Evolutionary conservation across 768 basidiomycete species (phyloP).

Genomic region (Chalciporus piperatus): DNA sequence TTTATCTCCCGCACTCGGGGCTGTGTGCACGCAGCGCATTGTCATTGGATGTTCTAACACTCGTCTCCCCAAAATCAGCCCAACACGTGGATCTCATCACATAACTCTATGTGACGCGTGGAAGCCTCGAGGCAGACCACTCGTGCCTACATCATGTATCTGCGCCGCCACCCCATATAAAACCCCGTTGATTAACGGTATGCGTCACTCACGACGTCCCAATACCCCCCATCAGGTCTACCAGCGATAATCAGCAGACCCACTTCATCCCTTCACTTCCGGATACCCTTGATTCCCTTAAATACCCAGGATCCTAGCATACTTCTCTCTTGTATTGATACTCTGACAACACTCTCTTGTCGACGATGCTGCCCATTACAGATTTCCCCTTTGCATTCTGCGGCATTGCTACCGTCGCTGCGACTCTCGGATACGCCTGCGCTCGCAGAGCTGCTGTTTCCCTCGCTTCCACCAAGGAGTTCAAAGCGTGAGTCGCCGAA

Average conservation of each 20-base stretch:
- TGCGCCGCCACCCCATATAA: slow-evolving; percentile 27
- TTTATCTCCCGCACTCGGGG: slow-evolving; percentile 12
- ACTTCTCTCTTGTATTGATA: slow-evolving; percentile 10
- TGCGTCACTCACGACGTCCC: slow-evolving; percentile 11
- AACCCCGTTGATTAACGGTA: slow-evolving; percentile 27
- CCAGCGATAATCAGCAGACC: slow-evolving; percentile 22
- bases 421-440: slow-evolving; percentile 57
- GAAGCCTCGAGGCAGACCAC: slow-evolving; percentile 33
- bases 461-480: slow-evolving; percentile 16
- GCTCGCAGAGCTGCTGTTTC: slow-evolving; percentile 37
- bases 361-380: slow-evolving; percentile 45
- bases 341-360: neutral
- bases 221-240: slow-evolving; percentile 17
- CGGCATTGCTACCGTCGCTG: slow-evolving; percentile 58
- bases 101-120: slow-evolving; percentile 17
- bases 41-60: slow-evolving; percentile 4
- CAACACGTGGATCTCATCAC: slow-evolving; percentile 24
- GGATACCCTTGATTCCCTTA: slow-evolving; percentile 15
- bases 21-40: slow-evolving; percentile 15
- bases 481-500: slow-evolving; percentile 32
- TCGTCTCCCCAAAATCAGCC: slow-evolving; percentile 10
- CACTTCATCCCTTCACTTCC: slow-evolving; percentile 8
- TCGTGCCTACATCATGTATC: slow-evolving; percentile 24
- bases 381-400: slow-evolving; percentile 56
- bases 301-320: slow-evolving; percentile 14